Evolutionary conservation across 2,329 filamentous ascomycete genomes (phyloP).

Genomic region (Aspergillus tubingensis): DNA sequence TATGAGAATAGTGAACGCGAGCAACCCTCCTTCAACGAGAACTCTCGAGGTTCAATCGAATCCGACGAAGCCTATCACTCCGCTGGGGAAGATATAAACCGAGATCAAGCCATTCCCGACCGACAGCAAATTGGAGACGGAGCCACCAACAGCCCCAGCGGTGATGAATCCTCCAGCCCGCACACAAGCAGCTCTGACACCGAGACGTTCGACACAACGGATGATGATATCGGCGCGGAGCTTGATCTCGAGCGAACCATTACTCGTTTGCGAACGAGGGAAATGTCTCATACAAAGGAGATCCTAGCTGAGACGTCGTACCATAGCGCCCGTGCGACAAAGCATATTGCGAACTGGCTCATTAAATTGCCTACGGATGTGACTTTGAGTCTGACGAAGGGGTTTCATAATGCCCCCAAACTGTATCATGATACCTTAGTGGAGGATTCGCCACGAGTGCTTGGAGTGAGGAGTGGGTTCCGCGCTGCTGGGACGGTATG

Average conservation of each 20-base stretch:
- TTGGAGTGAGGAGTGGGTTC: constrained; percentile 72
- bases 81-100: background rate
- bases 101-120: background rate
- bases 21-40: background rate
- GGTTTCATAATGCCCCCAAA: constrained; percentile 83
- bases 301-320: constrained; percentile 59
- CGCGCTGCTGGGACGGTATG: constrained; percentile 70
- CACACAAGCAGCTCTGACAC: background rate
- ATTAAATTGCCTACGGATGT: constrained; percentile 83
- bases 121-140: background rate
- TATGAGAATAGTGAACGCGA: background rate
- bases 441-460: constrained; percentile 75
- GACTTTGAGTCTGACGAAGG: constrained; percentile 76
- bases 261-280: constrained; percentile 5
- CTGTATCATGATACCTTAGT: constrained; percentile 85
- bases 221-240: background rate
- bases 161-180: background rate
- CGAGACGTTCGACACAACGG: background rate
- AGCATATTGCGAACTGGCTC: constrained; percentile 72
- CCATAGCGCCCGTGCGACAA: constrained; percentile 67
- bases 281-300: constrained; percentile 7
- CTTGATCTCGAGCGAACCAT: constrained; percentile 19
- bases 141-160: background rate
- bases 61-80: constrained; percentile 7
- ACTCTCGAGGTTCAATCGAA: background rate